Conservation (phyloP, 2,329 filamentous ascomycete genomes). For the Neodidymelliopsis sp. region DNA sequence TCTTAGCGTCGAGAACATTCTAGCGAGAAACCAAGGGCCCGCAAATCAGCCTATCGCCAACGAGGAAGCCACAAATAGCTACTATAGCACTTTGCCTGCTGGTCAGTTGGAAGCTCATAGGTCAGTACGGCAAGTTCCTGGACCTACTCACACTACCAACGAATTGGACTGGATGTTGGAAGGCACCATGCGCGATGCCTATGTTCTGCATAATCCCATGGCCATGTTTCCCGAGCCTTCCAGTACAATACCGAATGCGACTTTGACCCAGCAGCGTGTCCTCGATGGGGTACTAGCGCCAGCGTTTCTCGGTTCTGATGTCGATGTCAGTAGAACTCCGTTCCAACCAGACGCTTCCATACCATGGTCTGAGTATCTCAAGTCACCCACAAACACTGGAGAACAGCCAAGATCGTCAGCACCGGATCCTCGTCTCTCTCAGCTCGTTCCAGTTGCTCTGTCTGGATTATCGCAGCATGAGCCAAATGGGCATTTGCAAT, state of each 20-base stretch:
- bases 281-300: constrained; percentile 45
- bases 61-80: too few relatives aligned
- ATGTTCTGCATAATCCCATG: constrained; percentile 50
- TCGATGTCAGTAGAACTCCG: constrained; percentile 17
- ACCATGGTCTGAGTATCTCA: constrained; percentile 48
- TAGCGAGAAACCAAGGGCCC: too few relatives aligned
- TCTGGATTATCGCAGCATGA: background rate
- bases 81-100: constrained; percentile 13
- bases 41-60: too few relatives aligned
- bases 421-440: constrained; percentile 4
- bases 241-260: constrained; percentile 53
- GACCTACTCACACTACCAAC: background rate
- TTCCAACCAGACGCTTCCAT: constrained; percentile 41
- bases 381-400: constrained; percentile 20
- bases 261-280: constrained; percentile 51
- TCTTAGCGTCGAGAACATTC: background rate
- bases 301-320: constrained; percentile 32
- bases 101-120: background rate
- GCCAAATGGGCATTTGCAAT: background rate
- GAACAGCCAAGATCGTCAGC: constrained; percentile 22
- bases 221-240: constrained; percentile 52
- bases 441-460: background rate
- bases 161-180: constrained; percentile 33
- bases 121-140: background rate
- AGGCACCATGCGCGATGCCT: constrained; percentile 46